These are phyloP conservation scores for Castanospermum australe DNA, from an alignment of 306 rosid genomes.

Conservation along the genomic window DNA sequence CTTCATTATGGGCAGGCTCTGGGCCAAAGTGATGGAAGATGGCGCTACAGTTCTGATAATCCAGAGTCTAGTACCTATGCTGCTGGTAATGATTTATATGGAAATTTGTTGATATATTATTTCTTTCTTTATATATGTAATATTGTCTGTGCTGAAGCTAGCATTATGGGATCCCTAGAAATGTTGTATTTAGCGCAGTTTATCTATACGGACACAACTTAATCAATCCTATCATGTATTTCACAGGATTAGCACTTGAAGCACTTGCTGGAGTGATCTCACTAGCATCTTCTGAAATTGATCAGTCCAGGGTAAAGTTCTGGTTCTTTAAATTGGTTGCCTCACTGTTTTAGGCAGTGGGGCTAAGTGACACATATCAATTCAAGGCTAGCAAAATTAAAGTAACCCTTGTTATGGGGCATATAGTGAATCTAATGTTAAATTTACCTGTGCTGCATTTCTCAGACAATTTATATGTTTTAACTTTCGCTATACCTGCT, in stretches of 20 bases:
- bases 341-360: not conserved
- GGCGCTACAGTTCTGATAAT: conserved; percentile 89
- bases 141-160: not conserved
- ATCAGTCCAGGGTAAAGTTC: conserved; percentile 64
- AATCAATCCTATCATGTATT: conserved; percentile 5
- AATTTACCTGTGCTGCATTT: not conserved
- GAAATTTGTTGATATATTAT: conserved; percentile 8
- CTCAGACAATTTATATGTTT: not conserved
- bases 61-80: conserved; percentile 97
- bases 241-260: conserved; percentile 89
- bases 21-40: conserved; percentile 99
- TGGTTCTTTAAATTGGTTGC: conserved; percentile 18
- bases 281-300: conserved; percentile 84
- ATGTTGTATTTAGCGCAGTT: conserved; percentile 9
- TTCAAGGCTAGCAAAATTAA: not conserved
- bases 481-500: not conserved
- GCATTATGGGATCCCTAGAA: not conserved
- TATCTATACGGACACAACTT: conserved; percentile 21
- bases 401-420: not conserved
- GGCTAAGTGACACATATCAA: not conserved
- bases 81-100: conserved; percentile 66
- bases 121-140: not conserved
- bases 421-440: not conserved
- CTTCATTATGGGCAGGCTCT: conserved; percentile 63
- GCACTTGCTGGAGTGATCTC: conserved; percentile 87